phyloP scores from a whole-genome alignment of 257 asterid species.

The Euphrasia confusa region DNA sequence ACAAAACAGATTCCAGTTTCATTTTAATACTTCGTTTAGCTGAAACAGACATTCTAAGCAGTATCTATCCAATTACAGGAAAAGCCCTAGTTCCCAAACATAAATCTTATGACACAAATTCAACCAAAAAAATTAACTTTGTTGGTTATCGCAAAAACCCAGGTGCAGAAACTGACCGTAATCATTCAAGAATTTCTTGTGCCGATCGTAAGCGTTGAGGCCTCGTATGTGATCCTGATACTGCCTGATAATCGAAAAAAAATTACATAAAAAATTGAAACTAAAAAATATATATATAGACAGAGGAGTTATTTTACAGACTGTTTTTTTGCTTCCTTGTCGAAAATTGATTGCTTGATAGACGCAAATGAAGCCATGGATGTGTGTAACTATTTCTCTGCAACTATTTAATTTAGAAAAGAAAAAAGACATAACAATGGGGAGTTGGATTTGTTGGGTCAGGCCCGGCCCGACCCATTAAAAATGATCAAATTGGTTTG shows the following conservation, averaged over 20 bases:
- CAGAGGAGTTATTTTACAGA: constrained; percentile 19
- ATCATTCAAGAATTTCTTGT: constrained; percentile 76
- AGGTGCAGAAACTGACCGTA: constrained; percentile 45
- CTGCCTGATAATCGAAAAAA: constrained; percentile 45
- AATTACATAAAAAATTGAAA: background rate
- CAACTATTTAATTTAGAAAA: background rate
- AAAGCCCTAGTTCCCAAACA: no score
- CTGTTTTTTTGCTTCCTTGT: constrained; percentile 80
- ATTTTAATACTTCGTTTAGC: background rate
- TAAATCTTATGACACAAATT: background rate
- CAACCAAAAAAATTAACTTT: background rate
- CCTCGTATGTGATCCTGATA: constrained; percentile 89
- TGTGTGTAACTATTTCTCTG: constrained; percentile 24
- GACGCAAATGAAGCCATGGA: constrained; percentile 71
- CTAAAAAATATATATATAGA: background rate
- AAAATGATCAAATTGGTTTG: no score
- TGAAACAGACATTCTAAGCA: background rate
- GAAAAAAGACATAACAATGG: no score
- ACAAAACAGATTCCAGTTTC: constrained; percentile 2
- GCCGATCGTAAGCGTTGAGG: constrained; percentile 97
- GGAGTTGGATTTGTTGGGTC: no score
- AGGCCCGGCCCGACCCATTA: no score
- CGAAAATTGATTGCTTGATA: constrained; percentile 72
- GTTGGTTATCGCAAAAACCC: constrained; percentile 9
- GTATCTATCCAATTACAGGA: no score